These are phyloP conservation scores for Aspergillus nidulans DNA, from an alignment of 495 filamentous ascomycete species.

Conservation along the genomic window DNA sequence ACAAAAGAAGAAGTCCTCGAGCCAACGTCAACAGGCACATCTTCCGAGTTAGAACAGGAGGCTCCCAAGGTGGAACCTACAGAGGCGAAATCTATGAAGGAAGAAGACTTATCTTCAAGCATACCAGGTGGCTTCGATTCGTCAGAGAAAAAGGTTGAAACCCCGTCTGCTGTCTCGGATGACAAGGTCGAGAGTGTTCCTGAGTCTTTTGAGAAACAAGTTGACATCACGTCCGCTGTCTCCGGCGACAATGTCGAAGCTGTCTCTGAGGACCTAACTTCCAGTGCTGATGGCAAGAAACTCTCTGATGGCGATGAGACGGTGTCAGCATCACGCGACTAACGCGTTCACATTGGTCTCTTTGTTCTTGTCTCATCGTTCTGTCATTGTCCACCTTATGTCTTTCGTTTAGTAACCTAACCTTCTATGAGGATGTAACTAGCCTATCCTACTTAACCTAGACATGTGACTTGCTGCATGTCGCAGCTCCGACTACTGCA, in stretches of 20 bases:
- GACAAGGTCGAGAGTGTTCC: not conserved
- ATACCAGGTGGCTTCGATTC: not conserved
- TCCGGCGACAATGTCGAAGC: conserved; percentile 20
- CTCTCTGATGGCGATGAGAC: conserved; percentile 21
- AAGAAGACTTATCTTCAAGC: not conserved
- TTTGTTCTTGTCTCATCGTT: not conserved
- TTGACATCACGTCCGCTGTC: not conserved
- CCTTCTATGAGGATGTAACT: not conserved
- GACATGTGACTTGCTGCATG: not conserved
- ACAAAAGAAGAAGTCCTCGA: conserved; percentile 11
- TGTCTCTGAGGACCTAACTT: conserved; percentile 24
- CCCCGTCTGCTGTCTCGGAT: not conserved
- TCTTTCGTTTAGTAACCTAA: not conserved
- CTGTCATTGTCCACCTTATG: not conserved
- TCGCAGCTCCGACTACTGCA: conserved; percentile 1
- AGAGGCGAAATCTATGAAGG: conserved; percentile 9
- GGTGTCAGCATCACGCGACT: not conserved
- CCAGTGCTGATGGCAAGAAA: conserved; percentile 32
- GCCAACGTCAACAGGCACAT: not conserved
- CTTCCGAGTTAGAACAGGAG: conserved; percentile 2
- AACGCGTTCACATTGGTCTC: not conserved
- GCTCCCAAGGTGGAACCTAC: conserved; percentile 2
- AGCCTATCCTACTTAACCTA: not conserved
- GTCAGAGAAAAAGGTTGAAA: not conserved
- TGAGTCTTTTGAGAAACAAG: not conserved